Evolutionary conservation across 371 early-diverging fungal genomes (phyloP).

Genomic region (Mortierella sp.): DNA sequence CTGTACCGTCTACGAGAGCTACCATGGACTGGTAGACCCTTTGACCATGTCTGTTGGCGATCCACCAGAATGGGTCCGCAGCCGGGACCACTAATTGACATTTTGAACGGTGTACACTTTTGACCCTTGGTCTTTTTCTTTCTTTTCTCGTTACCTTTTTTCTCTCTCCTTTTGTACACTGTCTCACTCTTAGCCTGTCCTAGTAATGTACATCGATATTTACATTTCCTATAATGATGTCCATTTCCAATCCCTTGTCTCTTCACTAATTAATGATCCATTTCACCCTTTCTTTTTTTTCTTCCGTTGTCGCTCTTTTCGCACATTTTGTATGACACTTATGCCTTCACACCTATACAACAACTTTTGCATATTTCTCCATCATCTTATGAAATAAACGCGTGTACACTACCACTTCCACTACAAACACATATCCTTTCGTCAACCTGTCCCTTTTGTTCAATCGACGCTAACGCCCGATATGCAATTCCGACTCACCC

Average conservation of each 20-base stretch:
- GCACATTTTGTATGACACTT: background rate
- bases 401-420: conserved; percentile 4
- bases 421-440: background rate
- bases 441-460: background rate
- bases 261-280: background rate
- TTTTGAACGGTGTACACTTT: no score
- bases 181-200: background rate
- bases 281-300: background rate
- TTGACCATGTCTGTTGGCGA: conserved; percentile 76
- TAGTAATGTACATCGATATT: background rate
- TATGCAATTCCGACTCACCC: background rate
- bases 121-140: background rate
- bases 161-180: background rate
- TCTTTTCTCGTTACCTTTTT: background rate
- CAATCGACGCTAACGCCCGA: background rate
- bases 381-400: conserved; percentile 3
- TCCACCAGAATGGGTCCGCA: conserved; percentile 77
- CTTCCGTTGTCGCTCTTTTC: background rate
- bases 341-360: background rate
- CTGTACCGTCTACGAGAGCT: conserved; percentile 75
- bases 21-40: conserved; percentile 75
- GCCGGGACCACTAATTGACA: conserved; percentile 29
- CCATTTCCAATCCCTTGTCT: background rate
- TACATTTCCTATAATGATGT: background rate
- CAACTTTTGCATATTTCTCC: background rate